A percentile compares a stretch with the other conserved stretches of the same genome.
Conservation (phyloP, 495 filamentous ascomycete genomes). For the Pseudevernia furfuracea region DNA sequence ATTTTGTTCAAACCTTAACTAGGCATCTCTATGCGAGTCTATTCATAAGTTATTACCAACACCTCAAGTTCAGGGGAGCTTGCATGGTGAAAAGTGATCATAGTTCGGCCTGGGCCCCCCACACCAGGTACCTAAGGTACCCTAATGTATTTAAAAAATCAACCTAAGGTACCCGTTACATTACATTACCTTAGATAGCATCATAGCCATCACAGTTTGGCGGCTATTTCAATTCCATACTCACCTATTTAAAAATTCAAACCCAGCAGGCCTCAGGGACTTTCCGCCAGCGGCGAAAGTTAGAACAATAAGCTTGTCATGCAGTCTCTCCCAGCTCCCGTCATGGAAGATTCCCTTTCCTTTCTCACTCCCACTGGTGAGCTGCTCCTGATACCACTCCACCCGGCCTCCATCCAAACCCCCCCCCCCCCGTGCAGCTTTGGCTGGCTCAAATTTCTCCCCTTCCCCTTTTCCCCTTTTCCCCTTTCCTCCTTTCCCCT, state of each 20-base stretch:
- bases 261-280: background rate
- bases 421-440: conserved; percentile 25
- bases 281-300: too few relatives aligned
- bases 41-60: too few relatives aligned
- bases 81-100: too few relatives aligned
- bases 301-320: conserved; percentile 19
- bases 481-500: conserved; percentile 6
- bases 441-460: conserved; percentile 21
- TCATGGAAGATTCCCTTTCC: conserved; percentile 15
- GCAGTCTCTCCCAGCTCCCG: conserved; percentile 17
- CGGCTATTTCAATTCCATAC: background rate
- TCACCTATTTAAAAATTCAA: background rate
- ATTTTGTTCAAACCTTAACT: background rate
- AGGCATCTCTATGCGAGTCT: too few relatives aligned
- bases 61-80: too few relatives aligned
- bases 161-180: too few relatives aligned
- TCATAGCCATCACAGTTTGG: background rate
- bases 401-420: background rate
- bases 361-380: conserved; percentile 26
- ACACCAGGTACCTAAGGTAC: too few relatives aligned
- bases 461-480: conserved; percentile 16
- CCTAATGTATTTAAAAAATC: too few relatives aligned
- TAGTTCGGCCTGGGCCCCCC: too few relatives aligned
- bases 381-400: conserved; percentile 12
- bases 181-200: too few relatives aligned